These are phyloP conservation scores for Aspergillus sclerotiicarbonarius DNA, from an alignment of 495 filamentous ascomycete genomes.

Conservation along the genomic window DNA sequence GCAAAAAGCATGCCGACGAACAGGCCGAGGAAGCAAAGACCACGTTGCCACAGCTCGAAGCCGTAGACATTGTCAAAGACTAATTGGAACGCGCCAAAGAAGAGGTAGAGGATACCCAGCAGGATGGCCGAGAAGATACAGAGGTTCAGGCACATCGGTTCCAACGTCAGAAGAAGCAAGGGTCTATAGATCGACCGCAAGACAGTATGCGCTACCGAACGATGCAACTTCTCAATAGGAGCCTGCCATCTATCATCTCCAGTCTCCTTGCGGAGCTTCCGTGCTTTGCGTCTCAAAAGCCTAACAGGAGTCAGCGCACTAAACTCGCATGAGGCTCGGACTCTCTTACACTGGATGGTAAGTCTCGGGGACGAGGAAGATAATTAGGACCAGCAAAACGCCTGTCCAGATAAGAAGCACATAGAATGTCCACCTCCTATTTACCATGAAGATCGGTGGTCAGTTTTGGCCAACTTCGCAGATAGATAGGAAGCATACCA, in stretches of 20 bases:
- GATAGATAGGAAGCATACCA: constrained; percentile 51
- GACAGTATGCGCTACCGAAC: constrained; percentile 70
- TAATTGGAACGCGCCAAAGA: constrained; percentile 89
- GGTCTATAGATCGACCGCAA: constrained; percentile 71
- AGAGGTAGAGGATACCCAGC: constrained; percentile 87
- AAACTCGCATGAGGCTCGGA: background rate
- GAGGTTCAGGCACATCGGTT: constrained; percentile 84
- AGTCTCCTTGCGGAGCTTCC: constrained; percentile 67
- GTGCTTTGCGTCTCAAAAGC: constrained; percentile 73
- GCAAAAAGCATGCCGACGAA: constrained; percentile 75
- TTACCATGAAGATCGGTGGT: background rate
- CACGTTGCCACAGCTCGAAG: constrained; percentile 77
- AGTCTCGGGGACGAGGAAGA: constrained; percentile 83
- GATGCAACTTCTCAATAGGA: constrained; percentile 74
- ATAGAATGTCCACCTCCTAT: constrained; percentile 84
- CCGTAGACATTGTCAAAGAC: constrained; percentile 77
- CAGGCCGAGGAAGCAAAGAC: constrained; percentile 78
- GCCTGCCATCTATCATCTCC: constrained; percentile 74
- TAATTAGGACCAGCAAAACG: constrained; percentile 57
- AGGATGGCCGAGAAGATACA: constrained; percentile 84
- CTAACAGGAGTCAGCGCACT: constrained; percentile 30
- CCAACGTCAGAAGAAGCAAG: constrained; percentile 75
- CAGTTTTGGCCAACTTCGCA: constrained; percentile 6
- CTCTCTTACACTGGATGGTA: constrained; percentile 66
- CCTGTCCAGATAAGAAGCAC: constrained; percentile 79